Percentiles rank a stretch among this genome's conserved stretches.
Evolutionary conservation across 768 basidiomycete genomes (phyloP).

Genomic region (Lactifluus volemus): DNA sequence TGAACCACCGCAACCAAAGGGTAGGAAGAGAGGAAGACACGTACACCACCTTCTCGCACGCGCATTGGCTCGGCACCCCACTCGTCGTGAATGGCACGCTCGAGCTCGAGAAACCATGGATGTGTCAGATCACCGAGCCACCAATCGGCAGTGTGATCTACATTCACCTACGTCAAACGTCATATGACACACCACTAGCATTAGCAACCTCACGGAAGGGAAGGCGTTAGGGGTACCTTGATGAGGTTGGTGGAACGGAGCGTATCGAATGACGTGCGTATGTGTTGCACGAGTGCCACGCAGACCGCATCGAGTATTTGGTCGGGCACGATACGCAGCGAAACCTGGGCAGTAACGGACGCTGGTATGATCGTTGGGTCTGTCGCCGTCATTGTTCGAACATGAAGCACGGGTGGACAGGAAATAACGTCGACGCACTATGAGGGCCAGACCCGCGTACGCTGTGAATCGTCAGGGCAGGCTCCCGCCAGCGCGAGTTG

Average conservation of each 20-base stretch:
- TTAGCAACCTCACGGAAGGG: neutral
- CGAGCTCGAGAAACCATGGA: slow-evolving; percentile 80
- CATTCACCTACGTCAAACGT: slow-evolving; percentile 43
- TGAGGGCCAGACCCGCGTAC: slow-evolving; percentile 75
- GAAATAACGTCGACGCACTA: slow-evolving; percentile 37
- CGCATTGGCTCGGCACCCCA: slow-evolving; percentile 83
- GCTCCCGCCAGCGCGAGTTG: slow-evolving; percentile 79
- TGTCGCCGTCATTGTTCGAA: slow-evolving; percentile 22
- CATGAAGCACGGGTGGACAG: neutral
- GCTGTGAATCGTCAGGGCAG: slow-evolving; percentile 82
- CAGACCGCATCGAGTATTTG: slow-evolving; percentile 71
- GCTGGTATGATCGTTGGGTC: slow-evolving; percentile 88
- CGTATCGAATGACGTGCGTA: slow-evolving; percentile 47
- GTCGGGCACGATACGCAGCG: slow-evolving; percentile 90
- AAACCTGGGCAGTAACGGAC: slow-evolving; percentile 74
- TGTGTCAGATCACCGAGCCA: slow-evolving; percentile 89
- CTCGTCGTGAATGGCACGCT: slow-evolving; percentile 72
- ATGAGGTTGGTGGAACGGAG: slow-evolving; percentile 65
- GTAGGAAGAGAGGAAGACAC: slow-evolving; percentile 21
- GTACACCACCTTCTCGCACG: slow-evolving; percentile 88
- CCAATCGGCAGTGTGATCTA: slow-evolving; percentile 88
- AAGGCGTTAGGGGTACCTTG: slow-evolving; percentile 36
- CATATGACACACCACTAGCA: neutral
- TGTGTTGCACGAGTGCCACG: slow-evolving; percentile 46
- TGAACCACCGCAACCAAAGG: neutral